phyloP scores from a whole-genome alignment of 2,329 filamentous ascomycete species.

The Claviceps fusiformis region DNA sequence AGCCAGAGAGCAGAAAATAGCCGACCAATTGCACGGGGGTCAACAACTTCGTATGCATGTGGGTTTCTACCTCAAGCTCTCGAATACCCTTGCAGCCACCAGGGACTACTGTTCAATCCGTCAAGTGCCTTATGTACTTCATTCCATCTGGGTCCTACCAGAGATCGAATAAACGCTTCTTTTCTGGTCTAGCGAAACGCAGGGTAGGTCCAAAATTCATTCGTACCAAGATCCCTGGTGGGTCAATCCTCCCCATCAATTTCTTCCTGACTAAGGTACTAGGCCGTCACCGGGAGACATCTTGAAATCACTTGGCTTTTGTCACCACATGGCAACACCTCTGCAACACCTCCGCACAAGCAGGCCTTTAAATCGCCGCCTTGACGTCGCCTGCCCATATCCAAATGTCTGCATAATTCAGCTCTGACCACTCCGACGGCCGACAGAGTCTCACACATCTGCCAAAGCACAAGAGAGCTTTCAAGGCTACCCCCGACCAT shows the following conservation, averaged over 20 bases:
- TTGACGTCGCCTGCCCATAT: not conserved
- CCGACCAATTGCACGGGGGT: too few species aligned
- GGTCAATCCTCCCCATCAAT: not conserved
- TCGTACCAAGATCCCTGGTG: not conserved
- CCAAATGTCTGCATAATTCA: constrained; percentile 4
- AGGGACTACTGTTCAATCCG: too few species aligned
- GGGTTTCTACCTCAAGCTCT: not conserved
- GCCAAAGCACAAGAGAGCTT: constrained; percentile 7
- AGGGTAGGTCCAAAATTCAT: not conserved
- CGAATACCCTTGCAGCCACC: not conserved
- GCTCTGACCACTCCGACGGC: constrained; percentile 2
- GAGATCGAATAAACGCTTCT: not conserved
- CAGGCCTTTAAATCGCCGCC: not conserved
- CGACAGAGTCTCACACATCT: constrained; percentile 4
- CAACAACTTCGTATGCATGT: too few species aligned
- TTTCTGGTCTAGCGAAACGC: not conserved
- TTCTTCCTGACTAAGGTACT: not conserved
- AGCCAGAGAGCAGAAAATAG: too few species aligned
- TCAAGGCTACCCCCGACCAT: constrained; percentile 26
- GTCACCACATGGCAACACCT: not conserved
- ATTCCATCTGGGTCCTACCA: not conserved
- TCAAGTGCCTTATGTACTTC: too few species aligned
- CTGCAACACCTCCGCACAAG: not conserved
- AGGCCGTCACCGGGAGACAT: not conserved
- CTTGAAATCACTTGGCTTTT: not conserved